phyloP scores from a whole-genome alignment of 495 filamentous ascomycete species.

The Penicillium silybi region DNA sequence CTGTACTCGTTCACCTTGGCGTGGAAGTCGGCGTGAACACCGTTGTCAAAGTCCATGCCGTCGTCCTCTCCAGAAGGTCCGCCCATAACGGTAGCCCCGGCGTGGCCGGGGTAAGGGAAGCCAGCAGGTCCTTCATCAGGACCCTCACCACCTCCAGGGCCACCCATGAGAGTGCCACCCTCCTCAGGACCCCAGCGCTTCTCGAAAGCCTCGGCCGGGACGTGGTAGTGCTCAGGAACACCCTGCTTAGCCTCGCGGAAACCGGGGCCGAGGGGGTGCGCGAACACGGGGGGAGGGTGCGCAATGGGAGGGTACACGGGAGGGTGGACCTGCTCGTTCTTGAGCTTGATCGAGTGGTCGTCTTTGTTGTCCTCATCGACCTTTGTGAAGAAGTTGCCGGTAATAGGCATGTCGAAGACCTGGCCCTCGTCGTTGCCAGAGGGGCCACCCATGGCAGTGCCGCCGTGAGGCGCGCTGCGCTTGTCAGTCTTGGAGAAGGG shows the following conservation, averaged over 20 bases:
- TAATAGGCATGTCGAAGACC: conserved; percentile 19
- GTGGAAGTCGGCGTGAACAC: conserved; percentile 6
- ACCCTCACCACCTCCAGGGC: conserved; percentile 7
- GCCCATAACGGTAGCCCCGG: conserved; percentile 21
- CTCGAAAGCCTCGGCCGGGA: conserved; percentile 3
- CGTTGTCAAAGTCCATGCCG: conserved; percentile 7
- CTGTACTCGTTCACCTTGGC: conserved; percentile 14
- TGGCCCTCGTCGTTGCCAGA: conserved; percentile 31
- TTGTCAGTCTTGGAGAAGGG: conserved; percentile 15
- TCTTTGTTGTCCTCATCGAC: conserved; percentile 23
- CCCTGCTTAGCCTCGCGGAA: not conserved
- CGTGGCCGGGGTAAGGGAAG: not conserved
- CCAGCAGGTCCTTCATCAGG: not conserved
- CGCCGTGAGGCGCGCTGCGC: conserved; percentile 7
- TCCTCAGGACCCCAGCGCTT: conserved; percentile 15
- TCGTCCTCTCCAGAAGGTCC: conserved; percentile 22
- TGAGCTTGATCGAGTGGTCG: conserved; percentile 26
- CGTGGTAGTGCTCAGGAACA: conserved; percentile 5
- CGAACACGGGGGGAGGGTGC: not conserved
- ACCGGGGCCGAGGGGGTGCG: not conserved
- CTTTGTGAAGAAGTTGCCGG: conserved; percentile 14
- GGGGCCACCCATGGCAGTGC: conserved; percentile 23
- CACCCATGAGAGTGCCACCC: conserved; percentile 13
- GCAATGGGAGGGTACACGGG: conserved; percentile 1
- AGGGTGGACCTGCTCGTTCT: conserved; percentile 20